Base-by-base conservation (phyloP, 164 flowering plant genomes). In the Nymphaea thermarum region DNA sequence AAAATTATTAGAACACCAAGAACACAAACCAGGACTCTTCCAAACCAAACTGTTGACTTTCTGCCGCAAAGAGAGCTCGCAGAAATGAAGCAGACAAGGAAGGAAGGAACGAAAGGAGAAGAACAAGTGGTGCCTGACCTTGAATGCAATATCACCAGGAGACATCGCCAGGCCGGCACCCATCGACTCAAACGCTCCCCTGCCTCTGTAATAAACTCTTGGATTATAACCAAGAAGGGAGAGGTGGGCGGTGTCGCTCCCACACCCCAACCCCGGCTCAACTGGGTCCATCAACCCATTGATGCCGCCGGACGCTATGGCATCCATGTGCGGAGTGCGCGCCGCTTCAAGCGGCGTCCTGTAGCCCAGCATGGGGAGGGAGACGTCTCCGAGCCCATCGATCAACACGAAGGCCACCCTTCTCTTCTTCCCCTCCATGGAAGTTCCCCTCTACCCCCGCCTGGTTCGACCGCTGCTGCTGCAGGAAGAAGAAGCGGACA, bases 221-320 rank as follows among this genome's bases (percentile, higher is more conserved):
- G 98, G 98, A 71, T 93, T 85, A 76, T 91, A 93, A 18, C 98
- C 98, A 77, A 91, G 45, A 17, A 93, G 78, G 62, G 97, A 93
- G 63, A 93, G 96, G 67, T 93, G 98, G 5, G 98, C 97, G 2
- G 96, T 94, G 76, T 94, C 97, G 72, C 97, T 94, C 61, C 98
- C 98, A 75, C 98, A 94, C 72, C 82, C 97, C 82, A 94, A 80
- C 0, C 98, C 97, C 4, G 87, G 89, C 75, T 91, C 98, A 67
- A 94, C 98, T 65, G 98, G 98, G 71, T 94, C 97, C 98, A 91
- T 94, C 6, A 94, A 84, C 60, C 97, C 97, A 83, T 91, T 94
- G 44, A 88, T 86, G 60, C 98, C 97, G 63, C 97, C 93, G n/a
- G 96, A 87, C 71, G 98, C 95, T 77, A 94, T 84, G 42, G 93